Percentiles rank a stretch among this genome's conserved stretches.
phyloP scores from a whole-genome alignment of 495 filamentous ascomycete genomes.

The Articulospora tetracladia region DNA sequence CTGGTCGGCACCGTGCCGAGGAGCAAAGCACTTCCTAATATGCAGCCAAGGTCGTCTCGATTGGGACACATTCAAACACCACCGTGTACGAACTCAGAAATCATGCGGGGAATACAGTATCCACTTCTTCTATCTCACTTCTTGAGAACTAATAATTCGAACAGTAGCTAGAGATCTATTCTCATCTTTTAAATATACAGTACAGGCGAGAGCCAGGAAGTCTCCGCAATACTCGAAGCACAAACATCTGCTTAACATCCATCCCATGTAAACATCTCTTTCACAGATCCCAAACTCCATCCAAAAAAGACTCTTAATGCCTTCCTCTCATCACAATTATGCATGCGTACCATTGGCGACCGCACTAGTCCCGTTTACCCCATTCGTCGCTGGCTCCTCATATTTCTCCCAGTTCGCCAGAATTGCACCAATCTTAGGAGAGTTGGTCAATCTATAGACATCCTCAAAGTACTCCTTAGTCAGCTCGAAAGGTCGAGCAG shows the following conservation, averaged over 20 bases:
- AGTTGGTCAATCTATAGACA: conserved; percentile 90
- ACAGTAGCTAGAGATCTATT: not conserved
- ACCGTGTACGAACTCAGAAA: no score
- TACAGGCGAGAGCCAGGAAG: not conserved
- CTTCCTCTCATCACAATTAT: not conserved
- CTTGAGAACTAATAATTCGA: no score
- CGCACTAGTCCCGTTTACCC: conserved; percentile 17
- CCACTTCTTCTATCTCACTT: no score
- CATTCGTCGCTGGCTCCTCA: conserved; percentile 34
- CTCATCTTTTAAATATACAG: not conserved
- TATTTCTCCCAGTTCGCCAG: conserved; percentile 80
- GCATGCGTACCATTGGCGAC: conserved; percentile 8
- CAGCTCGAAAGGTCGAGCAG: conserved; percentile 88
- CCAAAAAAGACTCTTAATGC: not conserved
- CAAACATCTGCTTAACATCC: not conserved
- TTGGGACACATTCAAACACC: no score
- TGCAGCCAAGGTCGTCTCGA: no score
- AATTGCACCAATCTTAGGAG: conserved; percentile 84
- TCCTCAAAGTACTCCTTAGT: conserved; percentile 99
- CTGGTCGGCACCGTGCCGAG: no score
- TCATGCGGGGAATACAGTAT: no score
- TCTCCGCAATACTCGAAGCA: not conserved
- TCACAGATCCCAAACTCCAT: not conserved
- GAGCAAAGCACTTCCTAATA: no score
- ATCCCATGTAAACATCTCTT: not conserved